Evolutionary conservation across 352 stramenopile genomes (phyloP).

Genomic region (Pythium dissimile): DNA sequence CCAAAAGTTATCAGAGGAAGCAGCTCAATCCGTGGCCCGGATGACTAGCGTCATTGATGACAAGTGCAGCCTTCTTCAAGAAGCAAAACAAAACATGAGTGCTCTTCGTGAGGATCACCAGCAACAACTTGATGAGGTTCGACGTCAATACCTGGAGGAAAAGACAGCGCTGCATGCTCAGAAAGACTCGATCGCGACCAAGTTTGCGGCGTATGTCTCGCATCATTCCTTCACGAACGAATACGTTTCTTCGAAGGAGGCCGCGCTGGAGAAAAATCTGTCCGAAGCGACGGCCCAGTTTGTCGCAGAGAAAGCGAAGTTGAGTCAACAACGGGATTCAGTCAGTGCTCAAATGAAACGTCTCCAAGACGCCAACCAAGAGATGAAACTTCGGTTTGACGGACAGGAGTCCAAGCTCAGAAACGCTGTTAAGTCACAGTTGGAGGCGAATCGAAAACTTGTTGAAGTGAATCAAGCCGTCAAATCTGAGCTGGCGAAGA

Average conservation of each 20-base stretch:
- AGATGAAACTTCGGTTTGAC: conserved; percentile 22
- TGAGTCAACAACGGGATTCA: conserved; percentile 17
- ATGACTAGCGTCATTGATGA: conserved; percentile 40
- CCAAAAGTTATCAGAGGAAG: conserved; percentile 2
- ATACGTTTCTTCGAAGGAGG: conserved; percentile 2
- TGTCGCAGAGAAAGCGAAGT: not conserved
- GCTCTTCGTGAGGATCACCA: conserved; percentile 2
- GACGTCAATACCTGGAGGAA: not conserved
- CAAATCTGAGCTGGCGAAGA: conserved; percentile 34
- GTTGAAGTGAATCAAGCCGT: conserved; percentile 34
- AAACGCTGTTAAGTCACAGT: conserved; percentile 32
- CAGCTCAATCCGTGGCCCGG: conserved; percentile 22
- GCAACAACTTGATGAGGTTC: not conserved
- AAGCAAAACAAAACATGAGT: conserved; percentile 24
- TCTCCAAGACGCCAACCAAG: conserved; percentile 7
- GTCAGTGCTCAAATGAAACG: conserved; percentile 12
- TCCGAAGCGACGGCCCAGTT: not conserved
- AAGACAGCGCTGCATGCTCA: not conserved
- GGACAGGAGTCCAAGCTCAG: conserved; percentile 34
- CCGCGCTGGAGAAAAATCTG: not conserved
- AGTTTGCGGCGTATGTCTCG: not conserved
- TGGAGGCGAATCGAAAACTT: conserved; percentile 41
- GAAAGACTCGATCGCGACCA: not conserved
- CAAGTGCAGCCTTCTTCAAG: conserved; percentile 34
- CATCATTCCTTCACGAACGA: conserved; percentile 6